Base-by-base conservation (phyloP, 441 rosid genomes). In the Iberis amara region DNA sequence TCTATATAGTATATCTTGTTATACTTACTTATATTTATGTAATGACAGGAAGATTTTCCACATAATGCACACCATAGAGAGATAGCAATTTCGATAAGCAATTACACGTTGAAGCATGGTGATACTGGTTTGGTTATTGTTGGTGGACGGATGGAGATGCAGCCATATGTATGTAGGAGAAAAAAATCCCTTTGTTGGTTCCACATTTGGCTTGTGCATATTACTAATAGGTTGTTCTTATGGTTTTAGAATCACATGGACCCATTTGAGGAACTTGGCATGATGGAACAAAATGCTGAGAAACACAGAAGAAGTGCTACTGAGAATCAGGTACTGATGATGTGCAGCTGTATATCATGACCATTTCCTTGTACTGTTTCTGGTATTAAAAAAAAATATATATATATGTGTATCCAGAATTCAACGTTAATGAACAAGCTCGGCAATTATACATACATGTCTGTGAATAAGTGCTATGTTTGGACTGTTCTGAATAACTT, bases 91-190 rank as follows among this genome's bases (percentile, higher is more conserved):
- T 85, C 95, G 0, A 78, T 94, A 39, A 86, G 86, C 76, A 94
- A 94, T 76, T 94, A 81, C 68, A 89, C 99, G 5, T 67, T 94
- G 76, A 86, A 71, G 81, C 90, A 83, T 39, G 97, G 95, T 31
- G 99, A 92, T 74, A 54, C 81, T 0, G 97, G 96, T 49, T 63
- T 94, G 73, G 70, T 94, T 50, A 70, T 94, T 57, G 81, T 94
- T 68, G 97, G 97, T 61, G 99, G 97, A 60, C 79, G 99, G 75
- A 94, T 89, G 95, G 96, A 94, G 76, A 56, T 75, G 75, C 97
- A 79, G 67, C 83, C 89, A 37, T 86, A 89, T 81, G 99, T 94
- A 80, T 66, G 83, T 73, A 32, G 64, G 11, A 40, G 43, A 43
- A 26, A 21, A 56, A 18, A 3, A 0, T 27, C 28, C 11, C 35